Percentiles rank a stretch among this genome's conserved stretches.
Evolutionary conservation across 2,329 filamentous ascomycete genomes (phyloP).

Genomic region (Hymenoscyphus occultus): DNA sequence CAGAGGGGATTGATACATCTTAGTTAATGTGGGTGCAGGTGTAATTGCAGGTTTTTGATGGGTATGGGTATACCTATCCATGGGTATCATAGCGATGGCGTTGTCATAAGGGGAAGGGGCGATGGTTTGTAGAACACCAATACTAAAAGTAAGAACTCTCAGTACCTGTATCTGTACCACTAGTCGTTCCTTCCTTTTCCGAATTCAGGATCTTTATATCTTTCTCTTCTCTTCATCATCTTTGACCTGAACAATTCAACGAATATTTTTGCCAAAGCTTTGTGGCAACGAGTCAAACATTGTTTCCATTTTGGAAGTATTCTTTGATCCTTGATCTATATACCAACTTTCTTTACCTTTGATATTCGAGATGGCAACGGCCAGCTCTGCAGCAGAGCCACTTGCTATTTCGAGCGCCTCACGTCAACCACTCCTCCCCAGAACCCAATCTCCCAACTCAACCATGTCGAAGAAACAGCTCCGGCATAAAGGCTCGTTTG

Average conservation of each 20-base stretch:
- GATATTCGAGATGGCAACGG: conserved; percentile 27
- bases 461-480: conserved; percentile 26
- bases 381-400: conserved; percentile 16
- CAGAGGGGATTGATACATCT: conserved; percentile 44
- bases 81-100: conserved; percentile 31
- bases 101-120: conserved; percentile 23
- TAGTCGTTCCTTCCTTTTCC: neutral
- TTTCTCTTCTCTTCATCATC: conserved; percentile 10
- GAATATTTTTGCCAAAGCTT: conserved; percentile 1
- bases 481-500: conserved; percentile 35
- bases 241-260: conserved; percentile 2
- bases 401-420: conserved; percentile 9
- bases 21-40: conserved; percentile 12
- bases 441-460: conserved; percentile 19
- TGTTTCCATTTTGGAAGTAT: conserved; percentile 9
- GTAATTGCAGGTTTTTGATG: neutral
- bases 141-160: conserved; percentile 5
- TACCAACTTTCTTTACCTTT: conserved; percentile 13
- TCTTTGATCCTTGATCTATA: neutral
- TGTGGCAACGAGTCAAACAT: conserved; percentile 11
- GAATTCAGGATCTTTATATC: neutral
- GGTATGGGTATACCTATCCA: neutral
- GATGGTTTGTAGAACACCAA: conserved; percentile 9
- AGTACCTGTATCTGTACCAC: conserved; percentile 6
- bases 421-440: conserved; percentile 23